Evolutionary conservation across 73 alveolate species (phyloP).

Genomic region (Paramecium pentaurelia): DNA sequence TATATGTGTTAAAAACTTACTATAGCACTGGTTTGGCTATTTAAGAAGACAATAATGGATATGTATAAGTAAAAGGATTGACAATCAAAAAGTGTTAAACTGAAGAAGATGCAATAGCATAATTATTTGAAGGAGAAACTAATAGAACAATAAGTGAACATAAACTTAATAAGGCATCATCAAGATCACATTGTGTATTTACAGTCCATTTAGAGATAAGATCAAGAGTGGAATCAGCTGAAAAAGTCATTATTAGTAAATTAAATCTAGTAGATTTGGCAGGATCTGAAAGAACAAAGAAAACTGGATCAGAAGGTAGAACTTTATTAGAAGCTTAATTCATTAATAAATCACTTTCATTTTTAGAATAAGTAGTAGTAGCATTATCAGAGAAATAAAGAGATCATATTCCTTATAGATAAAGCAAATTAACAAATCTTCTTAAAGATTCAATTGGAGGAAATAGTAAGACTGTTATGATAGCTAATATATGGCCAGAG

Average conservation of each 20-base stretch:
- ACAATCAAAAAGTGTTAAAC: constrained; percentile 77
- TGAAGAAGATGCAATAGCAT: constrained; percentile 97
- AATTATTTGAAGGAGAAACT: constrained; percentile 98
- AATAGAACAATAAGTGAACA: constrained; percentile 96
- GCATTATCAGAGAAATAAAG: constrained; percentile 95
- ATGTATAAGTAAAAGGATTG: constrained; percentile 90
- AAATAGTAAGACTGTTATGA: constrained; percentile 98
- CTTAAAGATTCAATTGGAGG: constrained; percentile 99
- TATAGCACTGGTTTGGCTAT: constrained; percentile 43
- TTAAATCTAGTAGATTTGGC: constrained; percentile 98
- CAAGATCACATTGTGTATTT: constrained; percentile 98
- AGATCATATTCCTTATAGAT: constrained; percentile 98
- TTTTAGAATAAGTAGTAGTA: constrained; percentile 98
- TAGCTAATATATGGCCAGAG: constrained; percentile 99
- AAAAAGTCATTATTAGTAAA: constrained; percentile 82
- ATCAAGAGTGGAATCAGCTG: constrained; percentile 81
- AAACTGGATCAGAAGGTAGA: constrained; percentile 81
- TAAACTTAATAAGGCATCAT: constrained; percentile 89
- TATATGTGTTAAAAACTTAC: background rate
- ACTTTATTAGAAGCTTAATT: constrained; percentile 91
- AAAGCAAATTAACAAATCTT: constrained; percentile 94
- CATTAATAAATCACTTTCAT: constrained; percentile 96
- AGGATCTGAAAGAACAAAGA: constrained; percentile 98
- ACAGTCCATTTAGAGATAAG: constrained; percentile 96
- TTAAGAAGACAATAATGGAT: constrained; percentile 91